These are phyloP conservation scores for Chaetomium globosum DNA, from an alignment of 2,329 filamentous ascomycete species.

Conservation along the genomic window DNA sequence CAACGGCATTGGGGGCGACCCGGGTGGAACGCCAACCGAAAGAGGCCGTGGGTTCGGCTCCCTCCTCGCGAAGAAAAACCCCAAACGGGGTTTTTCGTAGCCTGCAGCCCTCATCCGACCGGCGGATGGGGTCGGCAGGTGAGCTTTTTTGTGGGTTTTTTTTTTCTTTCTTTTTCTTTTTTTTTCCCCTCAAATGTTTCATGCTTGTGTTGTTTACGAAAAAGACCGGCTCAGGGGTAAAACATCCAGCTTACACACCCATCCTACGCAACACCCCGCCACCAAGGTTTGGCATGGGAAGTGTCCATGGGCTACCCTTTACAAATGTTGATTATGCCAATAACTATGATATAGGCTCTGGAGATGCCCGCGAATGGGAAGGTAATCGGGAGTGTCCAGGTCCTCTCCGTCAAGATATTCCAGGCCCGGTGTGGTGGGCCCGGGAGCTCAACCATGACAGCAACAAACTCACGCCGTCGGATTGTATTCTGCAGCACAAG, in stretches of 20 bases:
- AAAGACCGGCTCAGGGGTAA: too few relatives aligned
- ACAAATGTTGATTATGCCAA: not conserved
- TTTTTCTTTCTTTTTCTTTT: not conserved
- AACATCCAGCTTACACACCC: not conserved
- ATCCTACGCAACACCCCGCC: too few relatives aligned
- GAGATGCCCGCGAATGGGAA: not conserved
- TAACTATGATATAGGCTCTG: not conserved
- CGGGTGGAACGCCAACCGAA: slow-evolving; percentile 1
- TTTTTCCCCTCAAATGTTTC: too few relatives aligned
- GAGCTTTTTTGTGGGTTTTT: not conserved
- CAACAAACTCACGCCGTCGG: too few relatives aligned
- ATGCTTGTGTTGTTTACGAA: not conserved
- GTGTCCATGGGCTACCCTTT: not conserved
- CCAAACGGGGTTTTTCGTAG: not conserved
- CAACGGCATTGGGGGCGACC: slow-evolving; percentile 4
- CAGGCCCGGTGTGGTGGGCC: too few relatives aligned
- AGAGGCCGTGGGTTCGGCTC: slow-evolving; percentile 4
- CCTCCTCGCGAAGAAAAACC: not conserved
- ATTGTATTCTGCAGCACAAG: too few relatives aligned
- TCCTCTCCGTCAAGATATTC: too few relatives aligned
- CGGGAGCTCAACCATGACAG: too few relatives aligned
- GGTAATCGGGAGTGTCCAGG: too few relatives aligned
- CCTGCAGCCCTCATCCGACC: slow-evolving; percentile 1
- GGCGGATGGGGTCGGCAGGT: slow-evolving; percentile 2
- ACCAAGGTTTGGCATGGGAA: not conserved